phyloP scores from a whole-genome alignment of 768 basidiomycete genomes.

The Russula vinacea region DNA sequence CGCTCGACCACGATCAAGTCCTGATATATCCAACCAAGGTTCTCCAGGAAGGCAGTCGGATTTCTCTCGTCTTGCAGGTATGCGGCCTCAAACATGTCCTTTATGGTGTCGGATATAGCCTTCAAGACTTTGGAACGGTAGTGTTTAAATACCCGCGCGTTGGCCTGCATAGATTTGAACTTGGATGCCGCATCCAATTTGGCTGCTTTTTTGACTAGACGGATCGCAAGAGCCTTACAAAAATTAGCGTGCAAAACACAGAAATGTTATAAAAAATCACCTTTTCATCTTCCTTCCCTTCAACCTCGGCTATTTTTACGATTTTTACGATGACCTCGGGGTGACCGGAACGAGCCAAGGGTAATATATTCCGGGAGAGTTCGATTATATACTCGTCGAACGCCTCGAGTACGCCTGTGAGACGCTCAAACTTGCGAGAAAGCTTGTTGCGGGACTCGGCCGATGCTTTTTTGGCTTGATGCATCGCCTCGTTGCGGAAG shows the following conservation, averaged over 20 bases:
- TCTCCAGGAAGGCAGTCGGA: conserved; percentile 70
- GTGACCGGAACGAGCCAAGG: conserved; percentile 75
- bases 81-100: conserved; percentile 62
- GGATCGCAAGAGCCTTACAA: conserved; percentile 81
- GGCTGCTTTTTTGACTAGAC: conserved; percentile 90
- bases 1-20: conserved; percentile 91
- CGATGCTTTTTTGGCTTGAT: conserved; percentile 84
- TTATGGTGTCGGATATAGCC: conserved; percentile 74
- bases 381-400: conserved; percentile 85
- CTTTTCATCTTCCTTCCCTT: conserved; percentile 93
- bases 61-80: conserved; percentile 61
- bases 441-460: conserved; percentile 64
- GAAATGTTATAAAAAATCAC: conserved; percentile 38
- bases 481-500: conserved; percentile 93
- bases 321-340: conserved; percentile 87
- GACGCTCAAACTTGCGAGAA: conserved; percentile 76
- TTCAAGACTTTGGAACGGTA: conserved; percentile 88
- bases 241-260: conserved; percentile 21
- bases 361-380: conserved; percentile 71
- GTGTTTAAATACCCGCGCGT: conserved; percentile 90
- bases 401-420: conserved; percentile 71
- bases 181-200: conserved; percentile 91
- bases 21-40: conserved; percentile 87
- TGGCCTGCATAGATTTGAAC: conserved; percentile 90
- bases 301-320: conserved; percentile 90